Evolutionary conservation across 208 protist genomes (phyloP), one percentile per base, ranked within the genome.

Genomic region (Wallacemonas sp.): DNA sequence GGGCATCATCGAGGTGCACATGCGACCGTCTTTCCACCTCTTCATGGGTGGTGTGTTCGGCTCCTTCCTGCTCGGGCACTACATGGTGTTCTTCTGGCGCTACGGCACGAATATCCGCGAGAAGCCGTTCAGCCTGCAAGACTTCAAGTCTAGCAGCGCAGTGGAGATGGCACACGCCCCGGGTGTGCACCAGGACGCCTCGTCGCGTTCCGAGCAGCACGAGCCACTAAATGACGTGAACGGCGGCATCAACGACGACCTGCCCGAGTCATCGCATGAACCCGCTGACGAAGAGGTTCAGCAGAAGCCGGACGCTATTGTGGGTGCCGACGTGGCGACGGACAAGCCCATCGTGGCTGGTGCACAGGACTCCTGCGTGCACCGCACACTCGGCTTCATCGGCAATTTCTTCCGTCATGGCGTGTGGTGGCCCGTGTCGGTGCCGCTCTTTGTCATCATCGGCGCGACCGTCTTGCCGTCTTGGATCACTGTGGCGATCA

Each of bases 1-100:
- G 24, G 46, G 46, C 5, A 54, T 54, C 24, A 54, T 54, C 46
- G 46, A 54, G 46, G 46, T 54, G 46, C 46, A 34, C 46, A 54
- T 54, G 46, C 46, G 46, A 36, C 46, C 46, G 4, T 54, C 46
- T 9, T 54, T 54, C n/a, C n/a, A 54, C 19, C 46, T 54, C 9
- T 54, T 54, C 46, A 34, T 34, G 27, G 46, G 24, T 34, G 46
- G 46, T n/a, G 46, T 54, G 12, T 54, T 54, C 46, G 46, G 46
- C 46, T 54, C 46, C 46, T 54, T 54, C 46, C 27, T 54, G 46
- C 46, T 54, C n/a, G 46, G 46, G 24, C 46, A 54, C 46, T 54
- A 54, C 46, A 27, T 54, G 24, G 46, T 38, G 50, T 39, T 41
- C 32, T 57, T 57, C 30, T 57, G 50, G 50, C 50, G 50, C 32